Evolutionary conservation across 2,329 filamentous ascomycete species (phyloP).

Genomic region (Pseudopithomyces chartarum): DNA sequence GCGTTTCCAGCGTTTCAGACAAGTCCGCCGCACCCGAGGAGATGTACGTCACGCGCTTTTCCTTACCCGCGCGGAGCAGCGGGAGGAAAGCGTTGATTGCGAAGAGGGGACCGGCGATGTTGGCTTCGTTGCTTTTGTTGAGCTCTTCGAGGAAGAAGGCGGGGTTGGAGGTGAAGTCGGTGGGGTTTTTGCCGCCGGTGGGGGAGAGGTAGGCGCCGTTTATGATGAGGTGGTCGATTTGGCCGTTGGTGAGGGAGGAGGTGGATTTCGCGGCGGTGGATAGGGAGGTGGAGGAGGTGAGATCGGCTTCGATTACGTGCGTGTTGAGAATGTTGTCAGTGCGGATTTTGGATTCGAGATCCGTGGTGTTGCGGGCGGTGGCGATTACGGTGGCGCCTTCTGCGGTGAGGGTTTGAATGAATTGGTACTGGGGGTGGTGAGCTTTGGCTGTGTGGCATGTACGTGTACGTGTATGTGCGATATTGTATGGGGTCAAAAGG

Average conservation of each 20-base stretch:
- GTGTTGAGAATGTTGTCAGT: conserved; percentile 31
- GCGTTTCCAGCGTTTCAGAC: conserved; percentile 25
- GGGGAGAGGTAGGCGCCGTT: conserved; percentile 41
- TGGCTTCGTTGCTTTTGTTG: conserved; percentile 26
- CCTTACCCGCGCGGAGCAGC: conserved; percentile 39
- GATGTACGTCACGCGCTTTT: conserved; percentile 49
- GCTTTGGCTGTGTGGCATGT: background rate
- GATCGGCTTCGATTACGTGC: conserved; percentile 42
- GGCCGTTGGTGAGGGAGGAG: conserved; percentile 39
- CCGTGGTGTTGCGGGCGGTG: conserved; percentile 11
- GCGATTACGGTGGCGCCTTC: conserved; percentile 17
- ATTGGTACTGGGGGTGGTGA: conserved; percentile 15
- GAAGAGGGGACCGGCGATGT: conserved; percentile 29
- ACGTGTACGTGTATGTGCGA: too few relatives aligned
- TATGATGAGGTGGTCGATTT: conserved; percentile 48
- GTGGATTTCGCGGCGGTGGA: conserved; percentile 37
- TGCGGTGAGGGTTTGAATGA: conserved; percentile 13
- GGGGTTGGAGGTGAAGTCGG: conserved; percentile 19
- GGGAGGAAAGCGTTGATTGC: conserved; percentile 46
- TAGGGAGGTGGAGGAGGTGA: conserved; percentile 38
- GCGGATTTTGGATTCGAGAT: conserved; percentile 11
- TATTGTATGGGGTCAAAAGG: too few relatives aligned
- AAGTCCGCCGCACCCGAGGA: conserved; percentile 44
- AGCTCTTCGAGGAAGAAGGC: conserved; percentile 18
- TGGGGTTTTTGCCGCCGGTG: conserved; percentile 25